Base-by-base conservation (phyloP, 2,329 filamentous ascomycete species). In the Leptographium radiaticola region DNA sequence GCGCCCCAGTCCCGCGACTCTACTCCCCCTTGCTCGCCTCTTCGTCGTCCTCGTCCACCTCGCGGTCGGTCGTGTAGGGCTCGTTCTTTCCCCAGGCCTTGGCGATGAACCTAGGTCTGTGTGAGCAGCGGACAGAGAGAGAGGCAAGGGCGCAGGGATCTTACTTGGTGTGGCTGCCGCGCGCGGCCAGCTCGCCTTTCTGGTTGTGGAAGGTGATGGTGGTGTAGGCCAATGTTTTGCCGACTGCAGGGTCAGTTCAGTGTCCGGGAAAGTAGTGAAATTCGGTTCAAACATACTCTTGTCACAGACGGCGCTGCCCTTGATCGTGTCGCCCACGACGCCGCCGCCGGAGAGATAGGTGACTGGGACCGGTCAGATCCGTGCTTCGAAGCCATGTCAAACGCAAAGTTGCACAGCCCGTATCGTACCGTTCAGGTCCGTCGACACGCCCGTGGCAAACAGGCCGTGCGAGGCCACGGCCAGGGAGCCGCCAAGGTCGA, bases 101-200 rank as follows among this genome's bases (percentile, higher is more conserved):
- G 13, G 62, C 59, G 18, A 64, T 60, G 51, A 61, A 63, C 44
- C 61, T 62, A 39, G 8, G 31, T 10, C 11, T 18, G 13, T 36
- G 4, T 4, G 20, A 31, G 8, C 12, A 38, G 13, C 30, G 30
- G 5, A 39, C 10, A 16, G 30, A 48, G 15, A 6, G 34, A 49
- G 38, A 13, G 8, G 38, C 38, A 15, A 45, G 8, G 4, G 15
- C 12, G 2, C 6, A 12, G 51, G 56, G 30, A 8, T 16, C 73
- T 63, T 61, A 83, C 81, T 84, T 84, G 15, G 81, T 84, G 62
- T 84, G 81, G 58, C 80, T 84, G 45, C 81, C 81, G 48, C 81
- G 68, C 0, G 81, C 81, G 12, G 79, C 75, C 5, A 84, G 63
- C 45, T 84, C 73, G 7, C 79, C 80, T 56, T 80, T 75, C 51